These are phyloP conservation scores for Emmonsia crescens DNA, from an alignment of 2,329 filamentous ascomycete species.

Conservation along the genomic window DNA sequence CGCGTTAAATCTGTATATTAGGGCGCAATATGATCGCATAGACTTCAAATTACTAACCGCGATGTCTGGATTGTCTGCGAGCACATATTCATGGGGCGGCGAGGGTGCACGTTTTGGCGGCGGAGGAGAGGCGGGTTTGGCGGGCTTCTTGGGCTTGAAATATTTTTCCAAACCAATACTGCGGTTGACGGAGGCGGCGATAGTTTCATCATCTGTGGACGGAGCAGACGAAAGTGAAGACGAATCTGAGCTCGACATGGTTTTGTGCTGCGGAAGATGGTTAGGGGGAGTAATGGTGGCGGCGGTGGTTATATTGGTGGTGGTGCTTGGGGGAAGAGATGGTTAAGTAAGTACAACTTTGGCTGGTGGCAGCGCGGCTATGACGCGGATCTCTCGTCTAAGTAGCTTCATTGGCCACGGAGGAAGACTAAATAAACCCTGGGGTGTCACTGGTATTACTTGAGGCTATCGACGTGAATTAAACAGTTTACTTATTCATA, in stretches of 20 bases:
- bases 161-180: slow-evolving; percentile 36
- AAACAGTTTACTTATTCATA: not conserved
- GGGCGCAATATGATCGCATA: slow-evolving; percentile 1
- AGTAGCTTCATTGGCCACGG: slow-evolving; percentile 6
- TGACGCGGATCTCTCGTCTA: slow-evolving; percentile 17
- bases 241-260: slow-evolving; percentile 44
- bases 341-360: not conserved
- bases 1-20: slow-evolving; percentile 16
- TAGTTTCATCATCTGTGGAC: slow-evolving; percentile 47
- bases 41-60: slow-evolving; percentile 54
- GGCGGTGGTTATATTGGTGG: slow-evolving; percentile 11
- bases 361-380: slow-evolving; percentile 19
- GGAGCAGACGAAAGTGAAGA: slow-evolving; percentile 49
- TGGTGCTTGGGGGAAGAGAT: not conserved
- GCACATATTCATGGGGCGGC: slow-evolving; percentile 77
- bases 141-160: slow-evolving; percentile 39
- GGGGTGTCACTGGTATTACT: not conserved
- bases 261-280: slow-evolving; percentile 24
- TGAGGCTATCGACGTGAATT: slow-evolving; percentile 2
- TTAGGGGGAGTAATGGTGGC: slow-evolving; percentile 15
- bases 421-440: not conserved
- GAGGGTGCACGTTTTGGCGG: slow-evolving; percentile 73
- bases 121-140: slow-evolving; percentile 50
- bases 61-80: slow-evolving; percentile 86
- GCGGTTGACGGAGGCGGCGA: slow-evolving; percentile 30